These are phyloP conservation scores for Populus euphratica DNA, from an alignment of 345 rosid species.

Conservation along the genomic window DNA sequence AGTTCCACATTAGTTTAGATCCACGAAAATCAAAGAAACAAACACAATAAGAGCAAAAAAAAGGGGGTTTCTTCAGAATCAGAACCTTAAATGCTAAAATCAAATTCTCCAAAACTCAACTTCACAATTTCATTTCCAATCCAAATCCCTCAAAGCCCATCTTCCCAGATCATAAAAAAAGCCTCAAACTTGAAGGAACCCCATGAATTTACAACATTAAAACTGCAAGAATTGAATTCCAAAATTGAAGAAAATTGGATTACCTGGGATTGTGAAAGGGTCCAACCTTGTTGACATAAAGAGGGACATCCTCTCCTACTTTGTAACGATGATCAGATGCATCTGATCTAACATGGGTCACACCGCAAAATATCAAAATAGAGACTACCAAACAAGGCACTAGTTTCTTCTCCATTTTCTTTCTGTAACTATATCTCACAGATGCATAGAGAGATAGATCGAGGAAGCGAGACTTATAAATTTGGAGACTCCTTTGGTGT, in stretches of 20 bases:
- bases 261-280: slow-evolving; percentile 44
- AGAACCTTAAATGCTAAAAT: neutral
- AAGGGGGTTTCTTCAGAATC: too few relatives aligned
- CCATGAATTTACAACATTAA: neutral
- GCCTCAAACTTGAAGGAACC: neutral
- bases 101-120: neutral
- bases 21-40: too few relatives aligned
- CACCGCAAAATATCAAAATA: neutral
- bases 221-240: neutral
- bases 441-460: neutral
- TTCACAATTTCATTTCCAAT: neutral
- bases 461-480: neutral
- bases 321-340: slow-evolving; percentile 37
- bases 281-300: slow-evolving; percentile 39
- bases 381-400: neutral
- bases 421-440: neutral
- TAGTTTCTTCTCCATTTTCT: neutral
- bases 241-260: slow-evolving; percentile 7
- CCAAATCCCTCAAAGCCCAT: neutral
- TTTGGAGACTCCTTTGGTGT: neutral
- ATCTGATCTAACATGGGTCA: slow-evolving; percentile 24
- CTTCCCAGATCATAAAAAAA: neutral
- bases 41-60: too few relatives aligned
- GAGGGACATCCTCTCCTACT: slow-evolving; percentile 30
- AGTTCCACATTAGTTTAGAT: too few relatives aligned